Base-by-base conservation (phyloP, 345 rosid genomes). In the Pseudoturritis turrita region DNA sequence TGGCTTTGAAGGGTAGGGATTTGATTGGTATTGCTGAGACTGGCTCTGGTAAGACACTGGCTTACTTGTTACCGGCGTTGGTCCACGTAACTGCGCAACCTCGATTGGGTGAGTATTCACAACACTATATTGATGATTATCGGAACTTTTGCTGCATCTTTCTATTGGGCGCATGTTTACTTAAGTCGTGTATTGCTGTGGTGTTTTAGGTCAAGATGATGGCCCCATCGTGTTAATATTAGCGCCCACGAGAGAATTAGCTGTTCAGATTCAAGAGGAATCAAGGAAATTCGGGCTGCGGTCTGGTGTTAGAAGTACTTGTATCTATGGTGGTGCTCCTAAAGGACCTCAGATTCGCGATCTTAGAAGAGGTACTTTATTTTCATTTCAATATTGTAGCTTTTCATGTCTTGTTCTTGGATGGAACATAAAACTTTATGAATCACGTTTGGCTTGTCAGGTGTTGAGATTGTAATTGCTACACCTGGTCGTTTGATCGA, bases 341-440 rank as follows among this genome's bases (percentile, higher is more conserved):
- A 95, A 95, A 79, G 99, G 99, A 61, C 96, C 98, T 59, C 99
- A 95, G 79, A 95, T 91, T 53, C 90, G 95, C 26, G 96, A 95
- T 79, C 99, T 95, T 50, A 85, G 82, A 76, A 83, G 90, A 86
- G 99, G 99, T 94, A 70, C 13, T 62, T 37, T 53, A 1, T 47
- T 62, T 17, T 39, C 26, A 60, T 60, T 6, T 2, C 4, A 18
- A 3, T 31, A 15, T 36, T 51, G 10, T 65, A 26, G 58, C 45
- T 65, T 31, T 36, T 6, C 43, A 11, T 40, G 19, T 25, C 13
- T 40, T 29, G 44, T 57, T 72, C 23, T 25, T 41, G 35, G 21
- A 53, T 62, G 47, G 41, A 56, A 47, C 31, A 22, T 65, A 43
- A 22, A 28, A 22, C 35, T 15, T 21, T 35, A 33, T 35, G 45